Evolutionary conservation across 2,329 filamentous ascomycete species (phyloP).

Genomic region (Exophiala lecanii-corni): DNA sequence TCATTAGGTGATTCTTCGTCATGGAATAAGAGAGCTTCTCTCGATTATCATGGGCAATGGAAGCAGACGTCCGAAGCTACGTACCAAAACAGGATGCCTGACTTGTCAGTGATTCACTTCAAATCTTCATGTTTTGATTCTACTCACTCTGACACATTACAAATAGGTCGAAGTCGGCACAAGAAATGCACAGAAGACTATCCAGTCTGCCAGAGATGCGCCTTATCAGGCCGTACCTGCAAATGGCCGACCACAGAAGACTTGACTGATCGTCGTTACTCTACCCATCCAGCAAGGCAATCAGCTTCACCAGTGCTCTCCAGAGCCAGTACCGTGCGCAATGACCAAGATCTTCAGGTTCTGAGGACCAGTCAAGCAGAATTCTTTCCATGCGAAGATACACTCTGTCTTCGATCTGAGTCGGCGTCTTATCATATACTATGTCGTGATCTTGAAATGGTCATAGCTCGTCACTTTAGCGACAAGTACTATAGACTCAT

Average conservation of each 20-base stretch:
- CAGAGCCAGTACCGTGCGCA: neutral
- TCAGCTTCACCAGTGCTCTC: neutral
- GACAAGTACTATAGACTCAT: conserved; percentile 15
- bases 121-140: too few species aligned
- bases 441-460: conserved; percentile 11
- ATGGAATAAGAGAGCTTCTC: neutral
- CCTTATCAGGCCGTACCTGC: conserved; percentile 7
- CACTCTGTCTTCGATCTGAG: conserved; percentile 11
- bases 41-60: conserved; percentile 3
- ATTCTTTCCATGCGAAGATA: neutral
- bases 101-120: conserved; percentile 10
- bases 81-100: conserved; percentile 19
- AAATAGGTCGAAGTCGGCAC: conserved; percentile 10
- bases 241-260: conserved; percentile 18
- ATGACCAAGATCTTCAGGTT: neutral
- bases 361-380: neutral
- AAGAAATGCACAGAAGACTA: conserved; percentile 18
- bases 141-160: neutral
- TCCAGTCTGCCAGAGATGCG: conserved; percentile 11
- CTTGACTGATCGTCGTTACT: conserved; percentile 14
- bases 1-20: neutral
- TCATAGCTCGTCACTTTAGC: conserved; percentile 17
- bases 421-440: conserved; percentile 10
- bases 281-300: conserved; percentile 5
- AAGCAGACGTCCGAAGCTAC: conserved; percentile 5